Percentiles rank a stretch among this genome's conserved stretches.
Conservation (phyloP, 306 rosid species). For the Inga leiocalycina region DNA sequence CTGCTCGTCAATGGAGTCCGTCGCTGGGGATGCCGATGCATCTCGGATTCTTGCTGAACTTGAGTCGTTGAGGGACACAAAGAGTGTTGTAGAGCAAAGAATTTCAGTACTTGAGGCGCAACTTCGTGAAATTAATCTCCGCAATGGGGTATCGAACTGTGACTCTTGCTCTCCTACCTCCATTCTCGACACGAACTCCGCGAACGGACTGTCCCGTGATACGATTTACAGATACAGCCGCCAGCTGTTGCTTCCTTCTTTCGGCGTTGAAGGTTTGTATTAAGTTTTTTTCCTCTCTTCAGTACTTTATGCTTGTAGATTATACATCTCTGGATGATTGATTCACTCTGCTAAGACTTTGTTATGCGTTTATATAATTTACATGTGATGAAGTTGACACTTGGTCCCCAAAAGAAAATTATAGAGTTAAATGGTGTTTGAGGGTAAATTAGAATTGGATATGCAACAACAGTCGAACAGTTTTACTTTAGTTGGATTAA, state of each 20-base stretch:
- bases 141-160: slow-evolving; percentile 40
- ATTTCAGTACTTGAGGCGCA: slow-evolving; percentile 72
- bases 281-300: background rate
- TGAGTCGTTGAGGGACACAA: slow-evolving; percentile 54
- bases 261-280: slow-evolving; percentile 79
- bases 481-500: background rate
- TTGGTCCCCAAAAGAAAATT: background rate
- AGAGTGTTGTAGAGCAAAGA: slow-evolving; percentile 54
- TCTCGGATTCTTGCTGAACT: slow-evolving; percentile 59
- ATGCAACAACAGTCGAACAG: background rate
- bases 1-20: slow-evolving; percentile 42
- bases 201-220: slow-evolving; percentile 58
- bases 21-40: slow-evolving; percentile 34
- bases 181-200: slow-evolving; percentile 22
- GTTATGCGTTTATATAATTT: background rate
- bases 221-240: slow-evolving; percentile 94
- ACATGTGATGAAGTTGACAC: background rate
- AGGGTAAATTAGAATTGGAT: background rate
- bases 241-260: slow-evolving; percentile 89
- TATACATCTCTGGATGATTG: background rate
- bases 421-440: background rate
- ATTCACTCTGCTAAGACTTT: background rate
- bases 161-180: slow-evolving; percentile 42
- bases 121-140: slow-evolving; percentile 47
- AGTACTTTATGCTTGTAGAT: background rate